A percentile compares a stretch with the other conserved stretches of the same genome.
Evolutionary conservation across 1,284 basidiomycete species (phyloP).

Genomic region (Vanrija sp.): DNA sequence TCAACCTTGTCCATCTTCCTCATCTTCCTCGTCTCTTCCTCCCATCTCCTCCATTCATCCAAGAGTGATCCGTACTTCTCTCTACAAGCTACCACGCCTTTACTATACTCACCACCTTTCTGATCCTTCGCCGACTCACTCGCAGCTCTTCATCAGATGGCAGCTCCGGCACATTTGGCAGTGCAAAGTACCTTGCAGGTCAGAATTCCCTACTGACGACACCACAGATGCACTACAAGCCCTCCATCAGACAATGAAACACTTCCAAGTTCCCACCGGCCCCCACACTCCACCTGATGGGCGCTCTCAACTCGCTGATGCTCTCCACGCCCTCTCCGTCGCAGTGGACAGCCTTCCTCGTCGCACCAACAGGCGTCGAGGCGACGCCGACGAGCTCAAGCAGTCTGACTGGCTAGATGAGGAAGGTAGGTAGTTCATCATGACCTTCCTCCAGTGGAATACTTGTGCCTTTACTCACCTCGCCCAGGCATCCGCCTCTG

Average conservation of each 20-base stretch:
- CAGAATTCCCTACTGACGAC: not conserved
- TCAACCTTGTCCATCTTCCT: too few relatives aligned
- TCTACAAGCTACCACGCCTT: not conserved
- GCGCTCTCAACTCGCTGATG: not conserved
- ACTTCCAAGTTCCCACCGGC: slow-evolving; percentile 7
- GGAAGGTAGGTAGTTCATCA: not conserved
- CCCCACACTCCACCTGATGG: not conserved
- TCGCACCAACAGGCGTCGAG: too few relatives aligned
- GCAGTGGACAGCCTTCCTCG: not conserved
- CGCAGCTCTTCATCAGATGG: not conserved
- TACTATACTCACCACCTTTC: not conserved
- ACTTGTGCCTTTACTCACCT: not conserved
- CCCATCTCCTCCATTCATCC: not conserved
- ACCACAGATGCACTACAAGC: not conserved
- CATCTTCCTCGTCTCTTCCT: not conserved
- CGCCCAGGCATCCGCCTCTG: slow-evolving; percentile 9
- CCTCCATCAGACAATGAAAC: not conserved
- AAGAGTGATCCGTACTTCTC: not conserved
- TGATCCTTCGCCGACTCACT: not conserved
- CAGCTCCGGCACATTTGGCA: not conserved
- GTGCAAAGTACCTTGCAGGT: not conserved
- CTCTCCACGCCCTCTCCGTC: not conserved
- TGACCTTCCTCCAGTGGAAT: too few relatives aligned
- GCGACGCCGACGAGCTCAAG: not conserved
- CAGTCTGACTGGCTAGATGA: slow-evolving; percentile 9